Percentiles rank a stretch among this genome's conserved stretches.
Evolutionary conservation across 2,329 filamentous ascomycete species (phyloP).

Genomic region (Tolypocladium endophyticum): DNA sequence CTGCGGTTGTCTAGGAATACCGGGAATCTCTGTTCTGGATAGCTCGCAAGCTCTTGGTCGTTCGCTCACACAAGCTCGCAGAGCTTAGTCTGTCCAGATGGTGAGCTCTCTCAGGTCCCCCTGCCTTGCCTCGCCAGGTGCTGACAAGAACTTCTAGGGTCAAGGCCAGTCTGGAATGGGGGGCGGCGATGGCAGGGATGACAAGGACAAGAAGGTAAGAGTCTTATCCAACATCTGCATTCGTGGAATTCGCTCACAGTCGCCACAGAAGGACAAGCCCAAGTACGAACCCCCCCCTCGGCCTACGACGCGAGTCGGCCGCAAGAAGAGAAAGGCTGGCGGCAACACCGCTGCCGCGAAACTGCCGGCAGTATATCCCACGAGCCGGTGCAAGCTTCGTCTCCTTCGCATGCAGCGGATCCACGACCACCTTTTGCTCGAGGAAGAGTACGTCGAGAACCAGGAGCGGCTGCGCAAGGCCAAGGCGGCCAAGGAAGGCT

Average conservation of each 20-base stretch:
- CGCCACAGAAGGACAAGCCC: constrained; percentile 87
- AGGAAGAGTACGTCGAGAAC: constrained; percentile 98
- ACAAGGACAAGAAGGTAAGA: constrained; percentile 86
- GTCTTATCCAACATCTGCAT: not conserved
- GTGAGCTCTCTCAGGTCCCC: not conserved
- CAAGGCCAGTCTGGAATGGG: constrained; percentile 84
- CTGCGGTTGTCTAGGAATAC: not conserved
- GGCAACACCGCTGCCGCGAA: constrained; percentile 93
- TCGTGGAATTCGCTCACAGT: constrained; percentile 8
- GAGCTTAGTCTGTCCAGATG: constrained; percentile 18
- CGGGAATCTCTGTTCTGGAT: not conserved
- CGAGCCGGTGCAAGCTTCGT: constrained; percentile 92
- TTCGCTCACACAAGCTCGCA: constrained; percentile 10
- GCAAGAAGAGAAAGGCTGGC: constrained; percentile 95
- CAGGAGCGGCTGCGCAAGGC: constrained; percentile 92
- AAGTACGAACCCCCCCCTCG: constrained; percentile 98
- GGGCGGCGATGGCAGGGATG: constrained; percentile 66
- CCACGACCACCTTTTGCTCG: constrained; percentile 90
- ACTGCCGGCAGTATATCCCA: constrained; percentile 87
- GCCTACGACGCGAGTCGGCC: constrained; percentile 90
- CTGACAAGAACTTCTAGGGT: constrained; percentile 40
- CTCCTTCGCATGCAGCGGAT: constrained; percentile 97
- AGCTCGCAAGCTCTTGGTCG: constrained; percentile 10
- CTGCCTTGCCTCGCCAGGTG: not conserved
- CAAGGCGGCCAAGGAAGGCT: constrained; percentile 66